phyloP scores from a whole-genome alignment of 306 rosid genomes.

The Urtica urens region DNA sequence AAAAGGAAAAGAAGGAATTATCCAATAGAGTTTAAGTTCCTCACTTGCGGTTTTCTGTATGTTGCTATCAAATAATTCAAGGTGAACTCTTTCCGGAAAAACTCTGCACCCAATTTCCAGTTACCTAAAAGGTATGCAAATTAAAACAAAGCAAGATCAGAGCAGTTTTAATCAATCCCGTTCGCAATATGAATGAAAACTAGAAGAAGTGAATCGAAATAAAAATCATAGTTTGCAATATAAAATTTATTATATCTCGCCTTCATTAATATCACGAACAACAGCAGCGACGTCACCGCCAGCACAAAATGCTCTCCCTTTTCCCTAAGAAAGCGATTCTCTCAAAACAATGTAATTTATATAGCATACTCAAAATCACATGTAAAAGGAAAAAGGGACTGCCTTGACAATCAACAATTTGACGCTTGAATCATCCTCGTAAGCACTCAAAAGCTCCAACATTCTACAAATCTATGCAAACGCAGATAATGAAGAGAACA shows the following conservation, averaged over 20 bases:
- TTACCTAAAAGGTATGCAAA: slow-evolving; percentile 36
- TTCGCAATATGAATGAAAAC: background rate
- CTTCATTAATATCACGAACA: slow-evolving; percentile 31
- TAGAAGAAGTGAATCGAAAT: background rate
- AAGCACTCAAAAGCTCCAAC: slow-evolving; percentile 41
- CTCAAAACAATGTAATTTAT: background rate
- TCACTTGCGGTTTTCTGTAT: slow-evolving; percentile 84
- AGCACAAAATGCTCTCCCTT: slow-evolving; percentile 94
- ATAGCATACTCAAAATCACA: background rate
- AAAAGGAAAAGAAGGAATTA: slow-evolving; percentile 7
- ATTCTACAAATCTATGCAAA: slow-evolving; percentile 44
- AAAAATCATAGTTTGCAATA: background rate
- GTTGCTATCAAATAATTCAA: slow-evolving; percentile 83
- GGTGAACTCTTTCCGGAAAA: slow-evolving; percentile 44
- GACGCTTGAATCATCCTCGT: slow-evolving; percentile 48
- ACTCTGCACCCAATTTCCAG: slow-evolving; percentile 58
- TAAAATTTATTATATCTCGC: slow-evolving; percentile 21
- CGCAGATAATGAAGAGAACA: slow-evolving; percentile 1
- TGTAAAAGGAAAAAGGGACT: slow-evolving; percentile 6
- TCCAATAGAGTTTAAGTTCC: slow-evolving; percentile 1
- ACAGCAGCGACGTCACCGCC: slow-evolving; percentile 88
- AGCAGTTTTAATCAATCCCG: background rate
- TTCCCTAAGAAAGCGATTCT: slow-evolving; percentile 62
- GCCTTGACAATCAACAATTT: slow-evolving; percentile 73
- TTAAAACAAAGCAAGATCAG: slow-evolving; percentile 1